Conservation (phyloP, 2,329 filamentous ascomycete genomes). For the Nemania sp. region DNA sequence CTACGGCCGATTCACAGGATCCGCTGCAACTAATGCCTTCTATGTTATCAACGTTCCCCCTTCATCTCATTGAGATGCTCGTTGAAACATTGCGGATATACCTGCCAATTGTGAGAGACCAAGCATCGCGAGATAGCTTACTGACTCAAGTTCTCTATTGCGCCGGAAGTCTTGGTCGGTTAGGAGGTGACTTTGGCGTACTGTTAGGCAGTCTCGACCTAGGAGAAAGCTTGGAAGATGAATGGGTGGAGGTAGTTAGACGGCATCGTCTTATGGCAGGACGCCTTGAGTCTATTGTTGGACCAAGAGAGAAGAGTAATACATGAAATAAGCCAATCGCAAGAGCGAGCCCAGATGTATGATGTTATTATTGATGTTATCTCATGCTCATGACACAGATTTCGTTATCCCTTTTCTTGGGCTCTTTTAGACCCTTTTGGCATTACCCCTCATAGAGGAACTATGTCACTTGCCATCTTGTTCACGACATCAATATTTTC, state of each 20-base stretch:
- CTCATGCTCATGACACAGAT: no score
- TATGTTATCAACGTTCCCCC: slow-evolving; percentile 79
- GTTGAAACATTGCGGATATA: slow-evolving; percentile 75
- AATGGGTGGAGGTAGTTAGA: slow-evolving; percentile 89
- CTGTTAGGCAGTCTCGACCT: slow-evolving; percentile 68
- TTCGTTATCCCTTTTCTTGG: no score
- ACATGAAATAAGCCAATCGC: slow-evolving; percentile 7
- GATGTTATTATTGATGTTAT: no score
- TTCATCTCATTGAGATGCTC: slow-evolving; percentile 80
- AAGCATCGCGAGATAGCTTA: slow-evolving; percentile 79
- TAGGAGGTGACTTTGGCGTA: slow-evolving; percentile 92
- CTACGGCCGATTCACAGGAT: slow-evolving; percentile 37
- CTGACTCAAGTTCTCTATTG: slow-evolving; percentile 93
- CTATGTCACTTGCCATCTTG: no score
- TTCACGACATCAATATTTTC: no score
- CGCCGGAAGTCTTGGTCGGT: slow-evolving; percentile 82
- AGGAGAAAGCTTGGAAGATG: slow-evolving; percentile 54
- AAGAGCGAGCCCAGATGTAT: no score
- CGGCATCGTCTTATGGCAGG: slow-evolving; percentile 85
- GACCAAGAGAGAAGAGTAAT: slow-evolving; percentile 49
- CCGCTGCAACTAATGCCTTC: slow-evolving; percentile 68
- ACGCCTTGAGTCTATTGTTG: slow-evolving; percentile 70
- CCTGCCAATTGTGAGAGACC: slow-evolving; percentile 79
- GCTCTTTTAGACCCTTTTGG: no score
- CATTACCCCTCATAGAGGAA: no score